These are phyloP conservation scores for Cordyceps fumosorosea DNA, from an alignment of 2,329 filamentous ascomycete genomes.

Conservation along the genomic window DNA sequence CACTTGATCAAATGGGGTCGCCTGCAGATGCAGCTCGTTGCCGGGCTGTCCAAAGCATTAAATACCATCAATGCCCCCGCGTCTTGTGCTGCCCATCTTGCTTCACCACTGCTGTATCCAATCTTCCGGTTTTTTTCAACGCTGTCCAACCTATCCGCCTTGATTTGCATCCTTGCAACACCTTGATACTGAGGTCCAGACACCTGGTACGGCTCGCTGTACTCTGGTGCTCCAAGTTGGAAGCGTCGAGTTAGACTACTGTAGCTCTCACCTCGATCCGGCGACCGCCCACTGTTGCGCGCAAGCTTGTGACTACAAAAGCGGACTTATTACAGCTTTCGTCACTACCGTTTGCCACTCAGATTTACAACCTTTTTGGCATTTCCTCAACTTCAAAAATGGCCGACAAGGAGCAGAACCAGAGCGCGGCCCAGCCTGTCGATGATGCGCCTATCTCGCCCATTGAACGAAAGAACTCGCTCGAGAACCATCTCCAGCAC, in stretches of 20 bases:
- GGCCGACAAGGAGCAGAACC: slow-evolving; percentile 22
- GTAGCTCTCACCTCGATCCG: neutral
- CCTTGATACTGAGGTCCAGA: neutral
- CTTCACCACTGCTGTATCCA: neutral
- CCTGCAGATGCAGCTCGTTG: neutral
- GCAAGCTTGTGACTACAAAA: slow-evolving; percentile 1
- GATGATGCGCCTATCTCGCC: slow-evolving; percentile 50
- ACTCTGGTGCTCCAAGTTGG: neutral
- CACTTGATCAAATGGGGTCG: neutral
- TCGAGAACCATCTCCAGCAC: slow-evolving; percentile 65
- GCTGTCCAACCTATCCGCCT: neutral
- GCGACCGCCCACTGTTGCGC: neutral
- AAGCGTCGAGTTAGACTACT: neutral
- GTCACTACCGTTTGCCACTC: slow-evolving; percentile 6
- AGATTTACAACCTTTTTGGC: neutral
- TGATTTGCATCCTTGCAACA: neutral
- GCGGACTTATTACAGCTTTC: neutral
- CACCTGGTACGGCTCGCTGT: neutral
- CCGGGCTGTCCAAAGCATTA: neutral
- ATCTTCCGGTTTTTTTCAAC: neutral
- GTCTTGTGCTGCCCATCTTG: slow-evolving; percentile 4
- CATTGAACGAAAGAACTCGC: slow-evolving; percentile 56
- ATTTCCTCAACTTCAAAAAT: slow-evolving; percentile 16
- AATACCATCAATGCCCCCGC: slow-evolving; percentile 7
- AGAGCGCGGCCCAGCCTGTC: slow-evolving; percentile 24